Percentiles rank a stretch among this genome's conserved stretches.
Evolutionary conservation across 169 alveolate species (phyloP).

Genomic region (Cryptosporidium sp.): DNA sequence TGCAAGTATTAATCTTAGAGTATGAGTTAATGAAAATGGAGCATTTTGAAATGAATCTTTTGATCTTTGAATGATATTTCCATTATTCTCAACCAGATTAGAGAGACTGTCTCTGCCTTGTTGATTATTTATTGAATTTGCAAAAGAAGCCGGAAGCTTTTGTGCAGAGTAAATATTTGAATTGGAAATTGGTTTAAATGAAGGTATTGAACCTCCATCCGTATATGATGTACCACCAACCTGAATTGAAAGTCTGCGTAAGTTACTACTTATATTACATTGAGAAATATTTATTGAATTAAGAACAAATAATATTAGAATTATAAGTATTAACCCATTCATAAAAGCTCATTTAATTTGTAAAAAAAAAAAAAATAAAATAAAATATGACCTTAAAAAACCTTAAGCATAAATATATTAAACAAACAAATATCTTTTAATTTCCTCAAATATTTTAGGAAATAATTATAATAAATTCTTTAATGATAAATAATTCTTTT

Average conservation of each 20-base stretch:
- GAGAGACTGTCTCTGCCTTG: not conserved
- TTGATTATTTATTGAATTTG: not conserved
- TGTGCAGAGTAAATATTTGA: constrained; percentile 27
- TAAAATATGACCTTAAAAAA: not conserved
- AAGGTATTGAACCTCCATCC: constrained; percentile 38
- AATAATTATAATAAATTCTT: not conserved
- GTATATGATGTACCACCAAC: constrained; percentile 39
- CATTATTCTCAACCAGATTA: not conserved
- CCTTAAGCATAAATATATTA: not conserved
- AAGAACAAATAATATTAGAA: not conserved
- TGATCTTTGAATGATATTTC: not conserved
- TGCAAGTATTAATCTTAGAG: constrained; percentile 41
- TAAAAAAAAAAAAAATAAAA: too few species aligned
- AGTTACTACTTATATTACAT: not conserved
- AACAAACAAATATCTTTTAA: not conserved
- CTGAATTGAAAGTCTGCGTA: constrained; percentile 23
- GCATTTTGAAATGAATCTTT: constrained; percentile 1
- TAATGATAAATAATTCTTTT: too few species aligned
- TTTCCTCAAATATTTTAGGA: not conserved
- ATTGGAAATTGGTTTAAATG: constrained; percentile 24
- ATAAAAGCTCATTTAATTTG: not conserved
- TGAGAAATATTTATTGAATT: not conserved
- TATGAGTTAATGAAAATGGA: not conserved
- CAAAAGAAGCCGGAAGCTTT: constrained; percentile 20
- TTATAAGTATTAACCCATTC: not conserved